A percentile compares a stretch with the other conserved stretches of the same genome.
These are phyloP conservation scores for Trichoderma atrobrunneum DNA, from an alignment of 2,329 filamentous ascomycete genomes.

Conservation along the genomic window DNA sequence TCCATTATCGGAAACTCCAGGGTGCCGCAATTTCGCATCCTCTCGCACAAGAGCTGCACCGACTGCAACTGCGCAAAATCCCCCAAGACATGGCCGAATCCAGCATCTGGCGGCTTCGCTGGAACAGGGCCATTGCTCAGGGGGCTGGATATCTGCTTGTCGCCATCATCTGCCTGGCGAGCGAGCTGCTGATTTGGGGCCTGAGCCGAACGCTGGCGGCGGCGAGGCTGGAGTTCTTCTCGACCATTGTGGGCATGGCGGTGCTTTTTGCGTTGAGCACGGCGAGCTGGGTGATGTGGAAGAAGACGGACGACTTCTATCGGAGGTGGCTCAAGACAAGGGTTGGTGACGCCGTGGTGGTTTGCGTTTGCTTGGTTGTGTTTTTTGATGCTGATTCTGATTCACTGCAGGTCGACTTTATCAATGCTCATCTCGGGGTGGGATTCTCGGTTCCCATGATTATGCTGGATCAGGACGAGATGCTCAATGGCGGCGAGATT, in stretches of 20 bases:
- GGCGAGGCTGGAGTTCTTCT: conserved; percentile 42
- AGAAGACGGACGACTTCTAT: conserved; percentile 30
- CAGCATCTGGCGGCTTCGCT: conserved; percentile 21
- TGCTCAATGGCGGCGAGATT: conserved; percentile 35
- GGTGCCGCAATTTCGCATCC: conserved; percentile 2
- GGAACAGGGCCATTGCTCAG: conserved; percentile 8
- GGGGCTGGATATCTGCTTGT: conserved; percentile 32
- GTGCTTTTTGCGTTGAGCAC: conserved; percentile 39
- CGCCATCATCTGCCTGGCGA: conserved; percentile 37
- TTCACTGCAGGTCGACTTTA: conserved; percentile 43
- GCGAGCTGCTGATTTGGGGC: conserved; percentile 47
- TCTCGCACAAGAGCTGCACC: not conserved
- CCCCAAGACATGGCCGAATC: conserved; percentile 12
- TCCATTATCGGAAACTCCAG: not conserved
- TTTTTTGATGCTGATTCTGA: not conserved
- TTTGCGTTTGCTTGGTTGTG: not conserved
- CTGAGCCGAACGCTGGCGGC: conserved; percentile 37
- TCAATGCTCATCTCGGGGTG: conserved; percentile 51
- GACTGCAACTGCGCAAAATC: not conserved
- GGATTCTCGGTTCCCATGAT: conserved; percentile 51
- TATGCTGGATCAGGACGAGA: conserved; percentile 40
- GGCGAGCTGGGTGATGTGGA: conserved; percentile 22
- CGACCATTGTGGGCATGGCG: conserved; percentile 48
- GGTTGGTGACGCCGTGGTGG: conserved; percentile 25
- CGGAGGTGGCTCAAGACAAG: conserved; percentile 32